Base-by-base conservation (phyloP, 2,329 filamentous ascomycete genomes). In the Botryotinia narcissicola region DNA sequence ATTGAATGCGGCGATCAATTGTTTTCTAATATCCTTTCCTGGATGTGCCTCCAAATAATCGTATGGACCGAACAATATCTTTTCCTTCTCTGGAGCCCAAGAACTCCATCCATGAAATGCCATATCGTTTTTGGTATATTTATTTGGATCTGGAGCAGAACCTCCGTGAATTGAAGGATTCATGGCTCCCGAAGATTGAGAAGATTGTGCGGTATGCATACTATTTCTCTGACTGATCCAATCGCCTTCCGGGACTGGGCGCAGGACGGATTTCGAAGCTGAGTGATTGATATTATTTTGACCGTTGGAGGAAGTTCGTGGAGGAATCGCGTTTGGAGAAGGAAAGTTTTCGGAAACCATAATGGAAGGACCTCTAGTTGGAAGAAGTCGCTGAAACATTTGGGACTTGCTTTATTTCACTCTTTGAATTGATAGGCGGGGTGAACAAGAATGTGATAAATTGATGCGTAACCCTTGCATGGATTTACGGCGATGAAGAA, bases 1-100 rank as follows among this genome's bases (percentile, higher is more conserved):
- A 80, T 97, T 94, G 85, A 97, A 97, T 61, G 93, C 91, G 61
- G 87, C 88, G 79, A 97, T 94, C 78, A 95, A 86, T 83, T 93
- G 91, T 63, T 91, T 88, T 77, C 94, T 90, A 80, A 97, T 92
- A 82, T 96, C 93, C 83, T 97, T 96, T 76, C 94, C 94, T 0
- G 93, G 93, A 76, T 94, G 91, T 62, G 88, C 88, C 79, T 90
- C 88, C 75, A 96, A 87, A 82, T 97, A 97, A 80, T 95, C 91
- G 79, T 90, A 97, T 1, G 94, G 94, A 0, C 91, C 93, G 66
- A 91, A 85, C 71, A 97, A 84, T 75, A 95, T 90, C 81, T 89
- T 89, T 81, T 96, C 93, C 84, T 96, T 95, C 78, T 92, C 88
- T 2, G 85, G 82, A 10, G 88, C 90, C 93, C 93, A 96, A 40